Evolutionary conservation across 768 basidiomycete genomes (phyloP).

Genomic region (Naganishia randhawae): DNA sequence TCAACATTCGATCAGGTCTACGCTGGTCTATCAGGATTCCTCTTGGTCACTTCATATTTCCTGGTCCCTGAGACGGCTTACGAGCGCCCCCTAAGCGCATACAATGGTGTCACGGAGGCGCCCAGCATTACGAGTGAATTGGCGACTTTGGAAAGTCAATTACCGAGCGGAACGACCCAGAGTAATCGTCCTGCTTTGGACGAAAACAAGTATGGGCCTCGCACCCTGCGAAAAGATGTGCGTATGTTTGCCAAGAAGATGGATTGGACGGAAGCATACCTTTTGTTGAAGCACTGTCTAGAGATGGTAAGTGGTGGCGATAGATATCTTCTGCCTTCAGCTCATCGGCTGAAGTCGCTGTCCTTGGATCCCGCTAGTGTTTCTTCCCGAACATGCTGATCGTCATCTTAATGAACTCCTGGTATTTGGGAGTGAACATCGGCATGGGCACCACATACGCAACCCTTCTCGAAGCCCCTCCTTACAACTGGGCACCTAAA

Average conservation of each 20-base stretch:
- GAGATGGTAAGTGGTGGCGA: not conserved
- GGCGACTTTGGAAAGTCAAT: not conserved
- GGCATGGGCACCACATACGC: constrained; percentile 11
- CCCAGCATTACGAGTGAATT: not conserved
- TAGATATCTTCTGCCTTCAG: not conserved
- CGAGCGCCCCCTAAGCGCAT: constrained; percentile 10
- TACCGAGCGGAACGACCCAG: not conserved
- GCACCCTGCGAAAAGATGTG: not conserved
- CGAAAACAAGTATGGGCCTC: not conserved
- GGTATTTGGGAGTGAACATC: constrained; percentile 5
- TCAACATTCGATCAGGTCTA: not conserved
- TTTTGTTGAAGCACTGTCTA: constrained; percentile 6
- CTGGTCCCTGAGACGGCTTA: constrained; percentile 1
- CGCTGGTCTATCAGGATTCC: constrained; percentile 1
- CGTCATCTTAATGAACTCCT: constrained; percentile 5
- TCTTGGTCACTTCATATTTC: constrained; percentile 17
- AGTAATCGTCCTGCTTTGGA: constrained; percentile 11
- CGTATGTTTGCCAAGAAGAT: not conserved
- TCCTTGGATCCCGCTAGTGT: not conserved
- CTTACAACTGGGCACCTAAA: constrained; percentile 11
- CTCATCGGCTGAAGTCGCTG: not conserved
- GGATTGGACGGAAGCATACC: constrained; percentile 7
- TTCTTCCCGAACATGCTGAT: constrained; percentile 6
- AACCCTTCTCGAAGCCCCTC: constrained; percentile 1
- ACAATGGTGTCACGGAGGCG: not conserved